Percentiles rank a stretch among this genome's conserved stretches.
Evolutionary conservation across 768 basidiomycete genomes (phyloP).

Genomic region (Suillus placidus): DNA sequence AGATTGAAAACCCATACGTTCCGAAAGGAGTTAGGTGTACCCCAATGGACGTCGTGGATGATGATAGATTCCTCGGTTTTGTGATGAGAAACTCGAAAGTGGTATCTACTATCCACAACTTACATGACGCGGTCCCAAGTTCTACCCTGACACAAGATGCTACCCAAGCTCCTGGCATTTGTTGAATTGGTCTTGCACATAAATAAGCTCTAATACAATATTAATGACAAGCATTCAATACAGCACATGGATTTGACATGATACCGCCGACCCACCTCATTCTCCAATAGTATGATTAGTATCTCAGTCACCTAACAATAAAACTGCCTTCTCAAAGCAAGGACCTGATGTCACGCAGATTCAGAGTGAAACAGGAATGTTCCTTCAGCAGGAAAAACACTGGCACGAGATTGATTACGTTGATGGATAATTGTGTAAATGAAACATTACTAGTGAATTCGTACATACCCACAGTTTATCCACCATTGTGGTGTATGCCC

Average conservation of each 20-base stretch:
- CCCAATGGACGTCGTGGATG: not conserved
- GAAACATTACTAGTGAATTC: not conserved
- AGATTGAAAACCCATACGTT: not conserved
- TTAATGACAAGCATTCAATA: not conserved
- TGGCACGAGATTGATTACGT: not conserved
- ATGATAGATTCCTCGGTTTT: not conserved
- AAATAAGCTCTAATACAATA: not conserved
- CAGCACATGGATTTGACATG: not conserved
- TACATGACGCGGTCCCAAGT: not conserved
- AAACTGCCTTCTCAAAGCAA: too few relatives aligned
- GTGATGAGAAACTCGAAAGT: constrained; percentile 3
- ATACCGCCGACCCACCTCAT: not conserved
- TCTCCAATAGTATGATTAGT: not conserved
- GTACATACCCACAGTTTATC: not conserved
- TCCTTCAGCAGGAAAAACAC: not conserved
- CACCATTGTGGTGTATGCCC: not conserved
- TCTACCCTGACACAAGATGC: not conserved
- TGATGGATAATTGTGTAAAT: not conserved
- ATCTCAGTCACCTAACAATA: not conserved
- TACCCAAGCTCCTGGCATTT: not conserved
- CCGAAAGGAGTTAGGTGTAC: not conserved
- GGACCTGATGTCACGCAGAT: not conserved
- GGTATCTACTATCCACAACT: not conserved
- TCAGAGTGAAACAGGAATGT: not conserved
- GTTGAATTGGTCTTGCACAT: not conserved